Evolutionary conservation across 2,329 filamentous ascomycete species (phyloP), one percentile per base, ranked within the genome.

Genomic region (Tolypocladium inflatum): DNA sequence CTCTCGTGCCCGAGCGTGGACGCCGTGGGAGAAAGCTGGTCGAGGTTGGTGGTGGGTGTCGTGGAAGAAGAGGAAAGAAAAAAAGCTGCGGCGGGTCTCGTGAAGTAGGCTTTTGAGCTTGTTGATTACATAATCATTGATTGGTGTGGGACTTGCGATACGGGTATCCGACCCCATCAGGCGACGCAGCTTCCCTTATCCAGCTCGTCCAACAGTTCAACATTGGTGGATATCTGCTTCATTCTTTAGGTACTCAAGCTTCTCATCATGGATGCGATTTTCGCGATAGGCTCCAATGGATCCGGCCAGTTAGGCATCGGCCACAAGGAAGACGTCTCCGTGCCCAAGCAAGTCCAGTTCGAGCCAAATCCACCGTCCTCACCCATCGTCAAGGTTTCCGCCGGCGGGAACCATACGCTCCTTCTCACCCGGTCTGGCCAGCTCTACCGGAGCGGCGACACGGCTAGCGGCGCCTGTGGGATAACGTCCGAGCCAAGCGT

Each of bases 371-470:
- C 68, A 55, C 68, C 73, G 41, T 63, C 66, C 35, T 68, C 74
- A 17, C 66, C 70, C 33, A 69, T 79, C 57, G 63, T 68, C 55
- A 70, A 69, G 48, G 70, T 80, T 11, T 74, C 75, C 23, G 78
- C 90, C 9, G 93, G 93, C 4, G 92, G 92, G 1, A 97, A 97
- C 67, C 93, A 97, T 71, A 95, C 91, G 0, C 74, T 97, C 4
- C 70, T 96, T 11, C 76, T 91, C 13, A 83, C 81, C n/a, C 67
- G 76, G 4, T 68, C 76, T 33, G 86, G 87, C 0, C 64, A 74
- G 1, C 74, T 92, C 0, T 88, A 83, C 66, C 85, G 82, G 66
- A 80, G 84, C 52, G 91, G 91, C 1, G 82, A 86, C 59, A 76
- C 73, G 9, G 68, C 73, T 2, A 76, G 69, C 13, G 83, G 83